Conservation (phyloP, 768 basidiomycete genomes). For the Tylopilus intermedius region DNA sequence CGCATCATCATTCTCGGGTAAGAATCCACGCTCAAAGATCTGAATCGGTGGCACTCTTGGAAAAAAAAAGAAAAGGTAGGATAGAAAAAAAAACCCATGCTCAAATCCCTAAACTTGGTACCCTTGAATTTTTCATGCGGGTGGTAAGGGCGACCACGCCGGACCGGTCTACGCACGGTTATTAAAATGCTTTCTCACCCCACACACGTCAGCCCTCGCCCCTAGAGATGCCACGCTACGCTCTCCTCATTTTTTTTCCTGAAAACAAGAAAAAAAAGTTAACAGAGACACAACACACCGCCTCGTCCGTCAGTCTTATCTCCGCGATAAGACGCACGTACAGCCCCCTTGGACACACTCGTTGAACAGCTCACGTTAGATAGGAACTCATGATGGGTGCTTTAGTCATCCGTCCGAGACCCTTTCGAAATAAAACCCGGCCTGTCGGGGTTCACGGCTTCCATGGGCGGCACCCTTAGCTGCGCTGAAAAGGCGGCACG, state of each 20-base stretch:
- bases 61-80: too few species aligned
- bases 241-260: too few species aligned
- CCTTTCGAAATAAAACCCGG: not conserved
- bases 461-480: not conserved
- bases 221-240: not conserved
- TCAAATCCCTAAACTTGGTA: not conserved
- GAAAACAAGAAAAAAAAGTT: too few species aligned
- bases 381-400: not conserved
- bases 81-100: not conserved
- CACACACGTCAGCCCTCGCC: not conserved
- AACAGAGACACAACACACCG: not conserved
- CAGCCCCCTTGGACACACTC: not conserved
- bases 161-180: not conserved
- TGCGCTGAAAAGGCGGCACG: conserved; percentile 7
- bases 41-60: not conserved
- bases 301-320: not conserved
- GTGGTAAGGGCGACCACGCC: not conserved
- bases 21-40: not conserved
- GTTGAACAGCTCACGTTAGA: not conserved
- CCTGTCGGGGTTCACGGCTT: not conserved
- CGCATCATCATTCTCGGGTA: not conserved
- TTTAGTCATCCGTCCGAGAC: not conserved
- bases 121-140: not conserved
- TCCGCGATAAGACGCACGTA: not conserved
- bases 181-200: conserved; percentile 8